Conservation (phyloP, 2,329 filamentous ascomycete species). For the Bertia moriformis region DNA sequence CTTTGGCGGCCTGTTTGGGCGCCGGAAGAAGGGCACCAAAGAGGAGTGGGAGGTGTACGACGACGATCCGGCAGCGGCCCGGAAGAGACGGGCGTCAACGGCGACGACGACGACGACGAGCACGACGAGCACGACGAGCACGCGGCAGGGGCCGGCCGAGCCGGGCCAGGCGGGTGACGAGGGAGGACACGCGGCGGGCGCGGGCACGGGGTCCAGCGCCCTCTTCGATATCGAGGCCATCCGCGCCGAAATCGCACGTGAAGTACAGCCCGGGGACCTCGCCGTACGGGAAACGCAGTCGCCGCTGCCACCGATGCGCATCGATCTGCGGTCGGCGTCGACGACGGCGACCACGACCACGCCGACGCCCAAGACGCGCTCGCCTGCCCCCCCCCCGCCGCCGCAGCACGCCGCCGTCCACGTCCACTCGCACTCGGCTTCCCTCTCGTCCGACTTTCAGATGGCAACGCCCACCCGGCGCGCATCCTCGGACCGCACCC, state of each 20-base stretch:
- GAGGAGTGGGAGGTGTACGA: conserved; percentile 93
- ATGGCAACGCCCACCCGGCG: conserved; percentile 4
- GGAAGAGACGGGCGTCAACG: conserved; percentile 12
- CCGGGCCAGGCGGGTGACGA: conserved; percentile 15
- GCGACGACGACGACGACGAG: conserved; percentile 30
- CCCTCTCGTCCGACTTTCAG: too few species aligned
- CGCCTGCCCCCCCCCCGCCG: too few species aligned
- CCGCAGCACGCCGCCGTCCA: too few species aligned
- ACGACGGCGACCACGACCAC: too few species aligned
- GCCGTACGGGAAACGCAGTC: conserved; percentile 71
- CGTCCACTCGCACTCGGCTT: conserved; percentile 13
- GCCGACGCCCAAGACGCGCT: too few species aligned
- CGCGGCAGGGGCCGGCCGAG: conserved; percentile 3
- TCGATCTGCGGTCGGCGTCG: conserved; percentile 32
- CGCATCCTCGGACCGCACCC: conserved; percentile 5
- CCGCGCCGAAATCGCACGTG: conserved; percentile 58
- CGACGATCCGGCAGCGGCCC: conserved; percentile 37
- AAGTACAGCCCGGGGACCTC: conserved; percentile 19
- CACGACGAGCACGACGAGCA: conserved; percentile 32
- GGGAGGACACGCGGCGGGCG: conserved; percentile 9
- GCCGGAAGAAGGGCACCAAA: conserved; percentile 66
- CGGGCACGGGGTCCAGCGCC: conserved; percentile 26
- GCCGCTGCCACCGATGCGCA: conserved; percentile 79
- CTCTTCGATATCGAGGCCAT: conserved; percentile 96
- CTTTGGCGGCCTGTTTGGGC: conserved; percentile 69